Conservation (phyloP, 1,284 basidiomycete species). For the Fomitiporia mediterranea region DNA sequence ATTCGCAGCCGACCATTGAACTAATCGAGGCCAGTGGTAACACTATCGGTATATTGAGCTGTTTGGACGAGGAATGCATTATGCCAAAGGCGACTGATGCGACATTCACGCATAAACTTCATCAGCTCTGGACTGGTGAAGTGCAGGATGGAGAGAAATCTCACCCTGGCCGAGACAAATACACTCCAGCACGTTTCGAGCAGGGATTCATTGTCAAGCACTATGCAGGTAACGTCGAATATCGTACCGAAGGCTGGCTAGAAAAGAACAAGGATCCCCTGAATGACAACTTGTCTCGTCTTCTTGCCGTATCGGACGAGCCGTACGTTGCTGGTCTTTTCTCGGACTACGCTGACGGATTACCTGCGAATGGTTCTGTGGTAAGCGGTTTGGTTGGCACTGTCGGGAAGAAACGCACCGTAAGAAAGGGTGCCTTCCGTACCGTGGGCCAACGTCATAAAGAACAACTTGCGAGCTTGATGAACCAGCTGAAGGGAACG, state of each 20-base stretch:
- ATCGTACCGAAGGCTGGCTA: slow-evolving; percentile 94
- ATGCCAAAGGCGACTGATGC: slow-evolving; percentile 97
- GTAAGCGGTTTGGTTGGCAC: slow-evolving; percentile 41
- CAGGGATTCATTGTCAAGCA: slow-evolving; percentile 96
- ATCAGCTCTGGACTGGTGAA: slow-evolving; percentile 62
- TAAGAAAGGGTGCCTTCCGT: slow-evolving; percentile 96
- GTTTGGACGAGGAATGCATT: slow-evolving; percentile 97
- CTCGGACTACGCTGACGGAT: slow-evolving; percentile 68
- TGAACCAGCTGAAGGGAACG: slow-evolving; percentile 88
- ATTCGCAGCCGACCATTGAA: slow-evolving; percentile 98
- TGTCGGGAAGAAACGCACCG: slow-evolving; percentile 68
- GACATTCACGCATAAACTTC: slow-evolving; percentile 93
- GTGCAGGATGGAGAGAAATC: slow-evolving; percentile 43
- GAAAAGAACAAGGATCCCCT: slow-evolving; percentile 99
- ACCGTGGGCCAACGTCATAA: slow-evolving; percentile 96
- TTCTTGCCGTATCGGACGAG: slow-evolving; percentile 82
- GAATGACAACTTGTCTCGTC: slow-evolving; percentile 92
- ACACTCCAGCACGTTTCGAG: slow-evolving; percentile 83
- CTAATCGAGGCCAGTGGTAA: slow-evolving; percentile 81
- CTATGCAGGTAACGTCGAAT: slow-evolving; percentile 97
- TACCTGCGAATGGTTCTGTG: slow-evolving; percentile 28
- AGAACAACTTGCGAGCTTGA: slow-evolving; percentile 90
- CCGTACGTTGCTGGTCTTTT: slow-evolving; percentile 83
- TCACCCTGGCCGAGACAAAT: slow-evolving; percentile 80
- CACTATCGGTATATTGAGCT: slow-evolving; percentile 87